Evolutionary conservation across 2,329 filamentous ascomycete species (phyloP).

Genomic region (Epichloe bromicola): DNA sequence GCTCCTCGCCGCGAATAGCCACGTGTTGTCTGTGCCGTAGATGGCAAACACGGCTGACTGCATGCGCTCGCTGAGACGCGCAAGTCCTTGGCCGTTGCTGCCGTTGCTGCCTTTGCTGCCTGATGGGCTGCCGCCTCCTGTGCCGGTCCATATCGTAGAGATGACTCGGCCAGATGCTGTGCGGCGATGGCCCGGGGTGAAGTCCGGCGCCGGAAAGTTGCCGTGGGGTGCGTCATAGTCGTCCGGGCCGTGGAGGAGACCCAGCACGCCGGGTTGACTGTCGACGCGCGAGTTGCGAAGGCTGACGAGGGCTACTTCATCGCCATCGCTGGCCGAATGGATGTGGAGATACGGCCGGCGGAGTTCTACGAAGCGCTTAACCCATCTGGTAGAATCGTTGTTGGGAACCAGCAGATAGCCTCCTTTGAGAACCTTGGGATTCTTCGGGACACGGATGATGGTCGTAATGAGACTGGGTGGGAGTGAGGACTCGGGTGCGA

Average conservation of each 20-base stretch:
- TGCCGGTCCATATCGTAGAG: slow-evolving; percentile 42
- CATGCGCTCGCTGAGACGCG: slow-evolving; percentile 42
- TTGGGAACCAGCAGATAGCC: slow-evolving; percentile 82
- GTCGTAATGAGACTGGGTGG: slow-evolving; percentile 60
- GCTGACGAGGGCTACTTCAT: slow-evolving; percentile 82
- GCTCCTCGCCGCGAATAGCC: slow-evolving; percentile 79
- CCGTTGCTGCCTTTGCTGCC: slow-evolving; percentile 10
- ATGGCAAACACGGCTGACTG: slow-evolving; percentile 78
- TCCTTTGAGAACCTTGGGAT: slow-evolving; percentile 67
- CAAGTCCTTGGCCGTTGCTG: slow-evolving; percentile 26
- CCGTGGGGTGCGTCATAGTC: slow-evolving; percentile 23
- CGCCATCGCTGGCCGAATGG: slow-evolving; percentile 71
- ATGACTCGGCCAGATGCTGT: slow-evolving; percentile 39
- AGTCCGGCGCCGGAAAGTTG: slow-evolving; percentile 20
- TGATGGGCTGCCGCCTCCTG: slow-evolving; percentile 18
- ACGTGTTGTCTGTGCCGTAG: slow-evolving; percentile 89
- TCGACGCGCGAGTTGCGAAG: slow-evolving; percentile 84
- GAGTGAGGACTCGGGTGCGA: slow-evolving; percentile 30
- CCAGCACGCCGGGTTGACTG: slow-evolving; percentile 76
- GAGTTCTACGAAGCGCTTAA: slow-evolving; percentile 85
- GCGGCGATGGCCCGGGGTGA: slow-evolving; percentile 34
- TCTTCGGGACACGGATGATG: slow-evolving; percentile 68
- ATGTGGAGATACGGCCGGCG: slow-evolving; percentile 85
- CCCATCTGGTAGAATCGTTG: slow-evolving; percentile 70
- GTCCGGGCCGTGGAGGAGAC: slow-evolving; percentile 48